Base-by-base conservation (phyloP, 805 yeast genomes). In the Teunomyces barrocoloradensis region DNA sequence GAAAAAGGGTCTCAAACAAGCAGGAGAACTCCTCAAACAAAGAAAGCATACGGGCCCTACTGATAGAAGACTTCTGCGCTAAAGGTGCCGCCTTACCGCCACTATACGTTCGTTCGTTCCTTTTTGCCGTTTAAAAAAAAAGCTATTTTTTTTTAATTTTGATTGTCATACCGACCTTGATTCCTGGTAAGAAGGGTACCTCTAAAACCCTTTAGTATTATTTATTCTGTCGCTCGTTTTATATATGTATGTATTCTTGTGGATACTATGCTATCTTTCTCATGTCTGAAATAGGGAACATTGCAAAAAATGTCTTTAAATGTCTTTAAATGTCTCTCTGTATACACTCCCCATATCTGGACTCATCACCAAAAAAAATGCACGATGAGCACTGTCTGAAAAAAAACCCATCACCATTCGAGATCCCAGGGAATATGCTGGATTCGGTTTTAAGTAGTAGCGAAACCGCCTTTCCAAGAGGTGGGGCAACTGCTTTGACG, bases 401-500 rank as follows among this genome's bases (percentile, higher is more conserved):
- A 46, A 46, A 46, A 46, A 18, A 9, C 30, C 38, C 33, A 38
- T 32, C 13, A 21, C 25, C 32, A 23, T 27, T 47, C 4, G 12
- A 18, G 12, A 32, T 32, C 41, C 32, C 34, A 37, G 39, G 27
- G 33, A 46, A 29, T 32, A 43, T 47, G 50, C 52, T 61, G 32
- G 62, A 61, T 33, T 63, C 71, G 35, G 60, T 63, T 37, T 59
- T 71, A 44, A 65, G 66, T 46, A 71, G 69, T 55, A 71, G 65
- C 49, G 88, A 84, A 48, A 71, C 76, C 36, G 75, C 86, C 10
- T 94, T 94, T 63, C 99, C 99, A 43, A 87, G 99, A 81, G 99
- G 99, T 57, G 99, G 99, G 43, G 82, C 85, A 10, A 80, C 92
- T 23, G 88, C 82, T 21, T 77, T 94, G 60, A 81, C 96, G 3